Percentiles rank a stretch among this genome's conserved stretches.
Conservation (phyloP, 768 basidiomycete species). For the Gymnopilus junonius region DNA sequence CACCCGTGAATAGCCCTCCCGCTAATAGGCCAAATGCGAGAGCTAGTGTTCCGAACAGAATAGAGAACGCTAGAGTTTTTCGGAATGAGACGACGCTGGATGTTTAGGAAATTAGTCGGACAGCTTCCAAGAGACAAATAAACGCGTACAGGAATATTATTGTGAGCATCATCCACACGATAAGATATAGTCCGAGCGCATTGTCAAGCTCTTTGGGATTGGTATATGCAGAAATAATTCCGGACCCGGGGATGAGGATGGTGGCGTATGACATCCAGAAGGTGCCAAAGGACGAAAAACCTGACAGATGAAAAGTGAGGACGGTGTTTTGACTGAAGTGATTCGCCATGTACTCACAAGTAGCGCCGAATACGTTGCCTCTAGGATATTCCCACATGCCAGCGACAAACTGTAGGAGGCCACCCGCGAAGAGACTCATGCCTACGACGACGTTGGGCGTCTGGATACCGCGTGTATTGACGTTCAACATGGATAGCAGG, state of each 20-base stretch:
- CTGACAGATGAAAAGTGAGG: constrained; percentile 37
- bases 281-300: constrained; percentile 72
- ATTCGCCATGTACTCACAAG: constrained; percentile 38
- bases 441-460: constrained; percentile 70
- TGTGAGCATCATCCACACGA: constrained; percentile 70
- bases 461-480: constrained; percentile 50
- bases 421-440: constrained; percentile 77
- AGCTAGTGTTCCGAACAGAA: constrained; percentile 29
- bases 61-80: constrained; percentile 28
- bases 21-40: constrained; percentile 33
- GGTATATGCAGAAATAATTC: constrained; percentile 56
- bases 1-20: constrained; percentile 32
- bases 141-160: constrained; percentile 62
- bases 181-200: constrained; percentile 71
- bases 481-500: constrained; percentile 71
- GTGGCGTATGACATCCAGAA: constrained; percentile 84
- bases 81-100: constrained; percentile 21
- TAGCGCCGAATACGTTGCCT: constrained; percentile 69
- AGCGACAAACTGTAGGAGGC: constrained; percentile 78
- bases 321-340: too few relatives aligned
- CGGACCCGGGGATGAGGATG: constrained; percentile 68
- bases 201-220: constrained; percentile 45
- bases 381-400: constrained; percentile 80
- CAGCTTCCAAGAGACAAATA: not conserved
- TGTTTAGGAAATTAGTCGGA: not conserved